Conservation (phyloP, 192 early-diverging fungal species). For the Coemansia sp. region DNA sequence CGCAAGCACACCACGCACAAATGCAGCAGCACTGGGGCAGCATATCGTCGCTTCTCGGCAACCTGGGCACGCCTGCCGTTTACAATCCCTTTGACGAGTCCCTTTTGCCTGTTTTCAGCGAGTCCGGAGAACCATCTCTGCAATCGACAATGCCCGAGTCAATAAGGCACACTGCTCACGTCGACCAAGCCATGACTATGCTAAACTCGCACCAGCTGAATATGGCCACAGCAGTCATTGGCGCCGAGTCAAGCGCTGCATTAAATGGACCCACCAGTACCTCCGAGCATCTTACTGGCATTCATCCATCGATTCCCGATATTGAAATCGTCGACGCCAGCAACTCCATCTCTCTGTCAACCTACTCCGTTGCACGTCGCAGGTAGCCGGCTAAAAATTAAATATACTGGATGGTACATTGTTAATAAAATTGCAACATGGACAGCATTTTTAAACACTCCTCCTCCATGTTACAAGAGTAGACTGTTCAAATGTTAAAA, state of each 20-base stretch:
- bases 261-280: background rate
- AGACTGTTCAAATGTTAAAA: too few relatives aligned
- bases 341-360: conserved; percentile 8
- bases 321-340: conserved; percentile 28
- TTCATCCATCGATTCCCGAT: conserved; percentile 24
- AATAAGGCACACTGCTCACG: background rate
- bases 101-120: background rate
- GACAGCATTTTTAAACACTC: background rate
- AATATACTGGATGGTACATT: background rate
- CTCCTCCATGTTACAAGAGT: too few relatives aligned
- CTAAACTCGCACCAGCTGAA: background rate
- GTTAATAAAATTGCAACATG: background rate
- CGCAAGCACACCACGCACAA: conserved; percentile 11
- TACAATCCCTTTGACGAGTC: background rate
- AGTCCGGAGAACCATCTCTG: background rate
- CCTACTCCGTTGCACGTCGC: conserved; percentile 10
- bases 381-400: background rate
- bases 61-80: background rate
- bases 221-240: background rate
- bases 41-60: background rate
- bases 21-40: background rate
- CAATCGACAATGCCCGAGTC: conserved; percentile 1
- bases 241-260: background rate
- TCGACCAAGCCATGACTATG: conserved; percentile 5
- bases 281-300: conserved; percentile 4